These are phyloP conservation scores for Syzygium syzygioides DNA, from an alignment of 441 rosid genomes.

Conservation along the genomic window DNA sequence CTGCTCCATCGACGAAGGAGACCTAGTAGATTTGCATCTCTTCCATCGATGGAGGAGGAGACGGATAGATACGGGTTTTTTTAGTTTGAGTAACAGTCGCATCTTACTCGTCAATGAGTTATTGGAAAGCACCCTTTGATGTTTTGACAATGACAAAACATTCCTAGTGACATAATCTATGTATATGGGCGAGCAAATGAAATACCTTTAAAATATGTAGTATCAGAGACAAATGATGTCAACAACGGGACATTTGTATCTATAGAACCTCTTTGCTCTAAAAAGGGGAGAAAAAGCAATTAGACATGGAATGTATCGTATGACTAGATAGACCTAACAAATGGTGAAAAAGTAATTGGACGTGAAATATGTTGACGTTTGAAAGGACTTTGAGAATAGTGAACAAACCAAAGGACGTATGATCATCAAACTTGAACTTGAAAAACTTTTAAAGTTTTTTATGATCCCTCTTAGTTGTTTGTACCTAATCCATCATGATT, in stretches of 20 bases:
- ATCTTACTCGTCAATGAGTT: background rate
- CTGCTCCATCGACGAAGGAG: background rate
- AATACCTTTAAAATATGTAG: background rate
- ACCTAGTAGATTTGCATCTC: background rate
- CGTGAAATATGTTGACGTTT: background rate
- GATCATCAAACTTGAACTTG: background rate
- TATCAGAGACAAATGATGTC: background rate
- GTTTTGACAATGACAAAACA: background rate
- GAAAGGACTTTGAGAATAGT: background rate
- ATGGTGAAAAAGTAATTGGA: background rate
- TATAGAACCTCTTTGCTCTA: background rate
- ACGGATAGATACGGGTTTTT: background rate
- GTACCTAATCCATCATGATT: background rate
- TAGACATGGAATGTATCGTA: background rate
- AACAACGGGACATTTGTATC: background rate
- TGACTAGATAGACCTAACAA: background rate
- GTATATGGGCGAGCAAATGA: background rate
- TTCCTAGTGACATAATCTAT: background rate
- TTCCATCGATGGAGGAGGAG: background rate
- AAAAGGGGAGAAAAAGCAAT: background rate
- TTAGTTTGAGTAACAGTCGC: background rate
- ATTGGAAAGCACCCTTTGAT: background rate
- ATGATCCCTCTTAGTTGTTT: background rate
- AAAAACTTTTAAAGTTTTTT: background rate
- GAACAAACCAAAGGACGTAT: background rate